These are phyloP conservation scores for Aureobasidium sp. DNA, from an alignment of 2,329 filamentous ascomycete species.

Conservation along the genomic window DNA sequence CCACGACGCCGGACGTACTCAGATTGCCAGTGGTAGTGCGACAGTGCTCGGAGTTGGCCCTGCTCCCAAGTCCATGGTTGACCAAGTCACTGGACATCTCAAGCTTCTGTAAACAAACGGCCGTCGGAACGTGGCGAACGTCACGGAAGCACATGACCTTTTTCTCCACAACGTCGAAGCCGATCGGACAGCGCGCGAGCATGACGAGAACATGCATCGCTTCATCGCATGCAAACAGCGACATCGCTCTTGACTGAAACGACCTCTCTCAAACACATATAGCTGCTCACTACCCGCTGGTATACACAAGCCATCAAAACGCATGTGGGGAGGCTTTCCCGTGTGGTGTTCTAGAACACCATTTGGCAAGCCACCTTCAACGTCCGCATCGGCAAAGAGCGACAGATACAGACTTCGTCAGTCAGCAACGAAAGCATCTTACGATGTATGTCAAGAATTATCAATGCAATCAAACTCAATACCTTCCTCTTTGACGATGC, in stretches of 20 bases:
- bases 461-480: not conserved
- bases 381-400: not conserved
- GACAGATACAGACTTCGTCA: not conserved
- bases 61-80: slow-evolving; percentile 78
- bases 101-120: slow-evolving; percentile 59
- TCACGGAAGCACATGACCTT: not conserved
- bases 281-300: not conserved
- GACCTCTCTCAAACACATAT: not conserved
- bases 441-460: not conserved
- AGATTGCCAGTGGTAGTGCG: slow-evolving; percentile 87
- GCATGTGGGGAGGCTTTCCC: too few relatives aligned
- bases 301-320: not conserved
- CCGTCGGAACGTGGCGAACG: not conserved
- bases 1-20: slow-evolving; percentile 90
- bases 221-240: not conserved
- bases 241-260: not conserved
- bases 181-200: not conserved
- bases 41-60: slow-evolving; percentile 74
- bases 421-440: not conserved
- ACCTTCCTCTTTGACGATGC: not conserved
- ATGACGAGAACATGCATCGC: not conserved
- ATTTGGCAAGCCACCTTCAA: not conserved
- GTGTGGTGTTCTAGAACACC: not conserved
- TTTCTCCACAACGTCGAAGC: not conserved
- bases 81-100: slow-evolving; percentile 75